Percentiles rank a stretch among this genome's conserved stretches.
Evolutionary conservation across 768 basidiomycete species (phyloP).

Genomic region (Podaxis mareebaensis): DNA sequence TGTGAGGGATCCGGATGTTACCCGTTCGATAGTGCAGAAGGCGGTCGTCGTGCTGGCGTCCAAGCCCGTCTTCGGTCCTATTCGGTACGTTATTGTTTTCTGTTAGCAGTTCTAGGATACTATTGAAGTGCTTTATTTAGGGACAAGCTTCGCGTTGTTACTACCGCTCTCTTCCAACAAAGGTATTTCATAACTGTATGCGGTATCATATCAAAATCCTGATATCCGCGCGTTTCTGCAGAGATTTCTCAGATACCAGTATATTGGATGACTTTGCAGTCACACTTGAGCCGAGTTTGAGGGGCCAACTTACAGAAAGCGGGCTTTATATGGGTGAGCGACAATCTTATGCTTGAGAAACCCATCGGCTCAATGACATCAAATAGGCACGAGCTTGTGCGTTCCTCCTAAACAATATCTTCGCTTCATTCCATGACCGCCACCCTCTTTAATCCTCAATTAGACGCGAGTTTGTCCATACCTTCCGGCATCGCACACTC

Average conservation of each 20-base stretch:
- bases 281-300: constrained; percentile 74
- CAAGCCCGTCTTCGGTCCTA: constrained; percentile 91
- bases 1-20: constrained; percentile 82
- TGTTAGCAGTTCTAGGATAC: neutral
- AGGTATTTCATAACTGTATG: constrained; percentile 39
- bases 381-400: constrained; percentile 68
- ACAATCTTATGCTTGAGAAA: neutral
- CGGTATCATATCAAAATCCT: neutral
- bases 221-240: constrained; percentile 23
- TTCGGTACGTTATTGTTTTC: constrained; percentile 54
- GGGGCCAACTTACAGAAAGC: constrained; percentile 85
- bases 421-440: constrained; percentile 7
- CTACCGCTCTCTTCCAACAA: constrained; percentile 87
- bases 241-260: constrained; percentile 84
- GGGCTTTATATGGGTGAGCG: constrained; percentile 90
- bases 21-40: constrained; percentile 95
- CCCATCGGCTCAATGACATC: constrained; percentile 1
- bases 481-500: constrained; percentile 89
- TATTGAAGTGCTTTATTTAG: constrained; percentile 34
- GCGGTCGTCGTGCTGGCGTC: constrained; percentile 93
- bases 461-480: constrained; percentile 90
- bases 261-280: constrained; percentile 88
- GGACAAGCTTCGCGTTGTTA: constrained; percentile 93
- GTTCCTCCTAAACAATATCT: constrained; percentile 21
- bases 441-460: constrained; percentile 4